These are phyloP conservation scores for Penicillium crystallinum DNA, from an alignment of 495 filamentous ascomycete genomes.

Conservation along the genomic window DNA sequence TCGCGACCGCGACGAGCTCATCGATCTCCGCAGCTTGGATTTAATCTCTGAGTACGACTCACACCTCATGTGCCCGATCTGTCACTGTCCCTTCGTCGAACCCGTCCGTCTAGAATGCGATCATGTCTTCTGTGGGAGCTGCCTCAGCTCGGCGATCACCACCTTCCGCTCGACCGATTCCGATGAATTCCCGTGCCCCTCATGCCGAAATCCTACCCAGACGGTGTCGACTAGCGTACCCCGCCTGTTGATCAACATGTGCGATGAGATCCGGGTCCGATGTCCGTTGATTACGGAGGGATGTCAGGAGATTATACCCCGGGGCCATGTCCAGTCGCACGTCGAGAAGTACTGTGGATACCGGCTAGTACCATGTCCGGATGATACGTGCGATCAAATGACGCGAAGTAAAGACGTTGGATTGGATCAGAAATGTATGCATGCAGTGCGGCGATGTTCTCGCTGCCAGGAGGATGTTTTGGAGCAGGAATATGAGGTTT, in stretches of 20 bases:
- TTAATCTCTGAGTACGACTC: constrained; percentile 65
- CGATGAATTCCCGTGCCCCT: constrained; percentile 42
- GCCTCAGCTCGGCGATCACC: constrained; percentile 57
- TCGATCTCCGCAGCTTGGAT: constrained; percentile 68
- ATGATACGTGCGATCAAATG: constrained; percentile 42
- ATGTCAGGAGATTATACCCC: constrained; percentile 56
- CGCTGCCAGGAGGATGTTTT: constrained; percentile 51
- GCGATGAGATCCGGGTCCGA: constrained; percentile 68
- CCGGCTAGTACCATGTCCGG: constrained; percentile 59
- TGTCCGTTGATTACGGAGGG: constrained; percentile 62
- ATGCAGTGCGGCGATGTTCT: constrained; percentile 48
- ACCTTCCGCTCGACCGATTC: constrained; percentile 34
- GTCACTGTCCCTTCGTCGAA: constrained; percentile 65
- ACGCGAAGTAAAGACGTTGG: constrained; percentile 44
- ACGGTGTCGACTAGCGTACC: constrained; percentile 41
- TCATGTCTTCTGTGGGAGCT: constrained; percentile 70
- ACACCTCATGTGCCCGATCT: constrained; percentile 80
- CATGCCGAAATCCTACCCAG: constrained; percentile 38
- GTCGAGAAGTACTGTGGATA: constrained; percentile 70
- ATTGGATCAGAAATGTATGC: constrained; percentile 47
- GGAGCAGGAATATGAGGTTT: constrained; percentile 54
- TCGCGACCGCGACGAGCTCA: constrained; percentile 24
- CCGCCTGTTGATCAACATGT: constrained; percentile 56
- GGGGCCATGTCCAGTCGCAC: constrained; percentile 68
- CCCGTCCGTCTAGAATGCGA: constrained; percentile 71